Evolutionary conservation across 2,329 filamentous ascomycete genomes (phyloP), one percentile per base, ranked within the genome.

Genomic region (Xylariaceae sp.): DNA sequence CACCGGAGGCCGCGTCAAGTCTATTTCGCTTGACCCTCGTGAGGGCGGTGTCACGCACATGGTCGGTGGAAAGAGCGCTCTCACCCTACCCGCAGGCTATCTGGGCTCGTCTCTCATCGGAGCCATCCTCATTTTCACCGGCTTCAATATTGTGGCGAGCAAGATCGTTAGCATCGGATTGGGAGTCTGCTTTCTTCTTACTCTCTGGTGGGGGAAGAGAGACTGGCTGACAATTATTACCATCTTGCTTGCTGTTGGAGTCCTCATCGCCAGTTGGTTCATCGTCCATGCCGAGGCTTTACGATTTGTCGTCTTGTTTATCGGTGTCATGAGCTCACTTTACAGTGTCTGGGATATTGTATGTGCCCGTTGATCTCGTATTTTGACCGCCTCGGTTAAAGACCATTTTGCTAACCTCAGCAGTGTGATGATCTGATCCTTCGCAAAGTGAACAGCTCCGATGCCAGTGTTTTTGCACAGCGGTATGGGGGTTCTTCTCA

Each of bases 321-420:
- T 92, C 55, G 88, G 88, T 40, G 88, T 91, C 61, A 91, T 92
- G 88, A 88, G 83, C 6, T 86, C 83, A 2, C 78, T 92, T 1
- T 92, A 92, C 69, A 89, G 85, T 58, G 87, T 89, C 5, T 92
- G 88, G 88, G 88, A 92, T 73, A 92, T 92, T 60, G 78, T 80
- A 63, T 71, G 78, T 65, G 45, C 13, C 44, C 3, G 12, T 33
- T n/a, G 28, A 46, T 28, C 9, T 17, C 18, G 13, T 31, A 33
- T 41, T 34, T 14, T 16, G 6, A 13, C 16, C 31, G 9, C 19
- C 36, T 48, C 45, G 28, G 17, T 31, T 31, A 12, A 28, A 28
- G n/a, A 14, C 17, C 3, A 1, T 10, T 6, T 38, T 31, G 16
- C 53, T 50, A 42, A 53, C 40, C 31, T 12, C 16, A 17, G 6